Evolutionary conservation across 495 filamentous ascomycete genomes (phyloP), one percentile per base, ranked within the genome.

Genomic region (Haplographium delicatum): DNA sequence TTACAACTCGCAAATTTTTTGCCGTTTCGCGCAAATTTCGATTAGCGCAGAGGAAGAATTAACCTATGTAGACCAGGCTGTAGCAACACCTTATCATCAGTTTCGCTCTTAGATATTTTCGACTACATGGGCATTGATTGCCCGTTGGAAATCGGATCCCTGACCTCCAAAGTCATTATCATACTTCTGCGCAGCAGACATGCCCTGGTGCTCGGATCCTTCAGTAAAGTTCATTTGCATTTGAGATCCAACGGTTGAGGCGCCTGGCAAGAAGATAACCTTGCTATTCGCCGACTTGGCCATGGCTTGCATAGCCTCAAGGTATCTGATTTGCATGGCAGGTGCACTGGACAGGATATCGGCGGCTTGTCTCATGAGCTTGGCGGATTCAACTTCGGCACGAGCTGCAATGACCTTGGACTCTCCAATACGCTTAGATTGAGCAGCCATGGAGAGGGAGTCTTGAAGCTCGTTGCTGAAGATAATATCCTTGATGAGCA

Each of bases 251-350:
- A 58, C 44, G 7, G 50, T 38, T 25, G 51, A 49, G 1, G 73
- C 72, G 20, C 68, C 72, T 1, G 90, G 90, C 59, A 98, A 65
- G 79, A 97, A 98, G 64, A 98, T 96, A 59, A 98, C 93, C 75
- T 98, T 97, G 74, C 76, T 79, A 69, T 96, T 95, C 16, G 93
- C 90, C 0, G 78, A 79, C 82, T 97, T 97, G 51, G 93, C 94
- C 93, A 97, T 97, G 7, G 88, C 80, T 65, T 99, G 93, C 89
- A 97, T 96, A n/a, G 93, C 93, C 74, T 99, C 93, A 53, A 99
- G 82, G 58, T 97, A 95, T 19, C 91, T 74, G 70, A 99, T 99
- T 71, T 99, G 93, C 93, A 99, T 99, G 42, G 93, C 93, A 0
- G 93, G 94, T 0, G 93, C 94, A 25, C 82, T 88, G 45, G 80